Percentiles rank a stretch among this genome's conserved stretches.
Conservation (phyloP, 495 filamentous ascomycete species). For the Elasticomyces elasticus region DNA sequence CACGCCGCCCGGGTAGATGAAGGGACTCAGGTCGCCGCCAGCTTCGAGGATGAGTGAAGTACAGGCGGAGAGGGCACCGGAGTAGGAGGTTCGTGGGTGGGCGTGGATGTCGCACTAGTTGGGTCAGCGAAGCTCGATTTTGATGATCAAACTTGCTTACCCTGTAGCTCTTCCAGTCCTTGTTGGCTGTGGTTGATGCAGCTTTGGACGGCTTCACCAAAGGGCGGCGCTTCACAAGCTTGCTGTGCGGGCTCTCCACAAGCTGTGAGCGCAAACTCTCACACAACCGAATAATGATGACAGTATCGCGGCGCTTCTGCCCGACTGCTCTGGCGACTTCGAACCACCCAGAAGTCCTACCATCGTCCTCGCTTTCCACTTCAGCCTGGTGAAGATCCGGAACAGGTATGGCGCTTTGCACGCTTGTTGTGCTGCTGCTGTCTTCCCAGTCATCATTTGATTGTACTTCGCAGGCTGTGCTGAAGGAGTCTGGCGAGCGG, state of each 20-base stretch:
- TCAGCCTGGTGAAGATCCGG: background rate
- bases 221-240: slow-evolving; percentile 1
- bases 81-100: background rate
- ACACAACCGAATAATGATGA: background rate
- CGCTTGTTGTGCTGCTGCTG: background rate
- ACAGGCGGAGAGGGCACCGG: background rate
- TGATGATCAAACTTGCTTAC: background rate
- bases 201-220: background rate
- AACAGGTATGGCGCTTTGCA: background rate
- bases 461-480: background rate
- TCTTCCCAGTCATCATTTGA: background rate
- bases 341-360: no score
- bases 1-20: background rate
- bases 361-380: background rate
- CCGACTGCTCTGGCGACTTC: background rate
- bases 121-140: background rate
- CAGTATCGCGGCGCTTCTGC: background rate
- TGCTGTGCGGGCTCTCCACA: background rate
- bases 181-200: background rate
- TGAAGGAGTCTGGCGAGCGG: slow-evolving; percentile 9
- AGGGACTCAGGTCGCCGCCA: background rate
- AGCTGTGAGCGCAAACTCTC: background rate
- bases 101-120: background rate
- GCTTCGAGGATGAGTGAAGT: background rate
- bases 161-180: background rate